Percentiles rank a stretch among this genome's conserved stretches.
Conservation (phyloP, 306 rosid genomes). For the Vicia sativa region DNA sequence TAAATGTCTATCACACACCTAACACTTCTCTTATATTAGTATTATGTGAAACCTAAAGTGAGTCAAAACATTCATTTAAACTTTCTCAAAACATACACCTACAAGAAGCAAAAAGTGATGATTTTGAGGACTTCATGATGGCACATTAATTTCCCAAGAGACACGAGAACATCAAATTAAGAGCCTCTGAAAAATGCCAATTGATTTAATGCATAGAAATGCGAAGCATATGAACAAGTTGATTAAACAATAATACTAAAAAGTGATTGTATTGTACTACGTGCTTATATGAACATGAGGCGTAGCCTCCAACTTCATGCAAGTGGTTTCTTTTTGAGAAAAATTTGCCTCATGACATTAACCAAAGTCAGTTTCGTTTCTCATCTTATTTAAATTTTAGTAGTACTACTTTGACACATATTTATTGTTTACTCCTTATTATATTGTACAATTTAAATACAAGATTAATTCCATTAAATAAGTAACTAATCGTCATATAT, state of each 20-base stretch:
- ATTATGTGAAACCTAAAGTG: no score
- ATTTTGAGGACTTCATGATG: not conserved
- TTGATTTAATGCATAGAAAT: constrained; percentile 55
- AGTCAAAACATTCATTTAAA: no score
- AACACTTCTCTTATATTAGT: no score
- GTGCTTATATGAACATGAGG: constrained; percentile 67
- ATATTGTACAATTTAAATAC: no score
- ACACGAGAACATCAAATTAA: not conserved
- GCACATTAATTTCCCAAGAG: not conserved
- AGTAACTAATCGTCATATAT: no score
- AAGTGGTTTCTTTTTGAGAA: constrained; percentile 57
- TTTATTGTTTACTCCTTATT: no score
- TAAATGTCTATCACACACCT: no score
- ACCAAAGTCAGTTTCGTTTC: not conserved
- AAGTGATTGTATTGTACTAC: constrained; percentile 3
- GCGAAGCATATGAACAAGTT: constrained; percentile 41
- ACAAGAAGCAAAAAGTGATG: not conserved
- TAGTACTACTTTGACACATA: no score
- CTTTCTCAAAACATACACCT: no score
- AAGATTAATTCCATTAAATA: no score
- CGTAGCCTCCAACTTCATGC: constrained; percentile 63
- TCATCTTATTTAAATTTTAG: not conserved
- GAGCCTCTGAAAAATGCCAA: not conserved
- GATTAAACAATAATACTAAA: constrained; percentile 3
- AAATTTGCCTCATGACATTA: constrained; percentile 27